Evolutionary conservation across 2,329 filamentous ascomycete genomes (phyloP), one percentile per base, ranked within the genome.

Genomic region (Chrysoporthe cubensis): DNA sequence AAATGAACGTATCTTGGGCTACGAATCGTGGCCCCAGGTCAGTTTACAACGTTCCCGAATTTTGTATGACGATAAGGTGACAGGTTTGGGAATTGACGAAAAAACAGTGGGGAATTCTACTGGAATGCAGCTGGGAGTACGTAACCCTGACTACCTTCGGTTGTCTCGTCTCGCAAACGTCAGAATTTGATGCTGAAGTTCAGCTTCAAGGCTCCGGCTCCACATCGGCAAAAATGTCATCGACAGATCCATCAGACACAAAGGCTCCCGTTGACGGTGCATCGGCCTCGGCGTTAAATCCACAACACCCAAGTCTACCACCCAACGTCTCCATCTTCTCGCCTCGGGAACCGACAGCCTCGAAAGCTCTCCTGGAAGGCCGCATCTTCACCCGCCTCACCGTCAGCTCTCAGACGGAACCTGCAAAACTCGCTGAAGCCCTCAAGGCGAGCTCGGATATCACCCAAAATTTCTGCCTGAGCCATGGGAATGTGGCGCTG

Each of bases 271-370:
- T 21, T 16, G 4, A 16, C 13, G 43, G 21, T 14, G 18, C 5
- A 2, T 43, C 66, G 3, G 32, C 50, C 2, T 13, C 52, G n/a
- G 4, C 34, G 11, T 2, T 11, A 26, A 18, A 14, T 34, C 40
- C 37, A 32, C 60, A 62, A 42, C 43, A 26, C n/a, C 60, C 69
- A 11, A 56, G 56, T 6, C 68, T 73, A 3, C 72, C 72, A 2
- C 69, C 72, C 2, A 73, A 73, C 34, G 71, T 74, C 60, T 62
- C 61, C 7, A 71, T 74, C 32, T 74, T 72, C 57, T 68, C 72
- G 3, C 71, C 72, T 2, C 37, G 63, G 4, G 58, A 65, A 32
- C 40, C 65, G 8, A n/a, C 14, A 50, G 48, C 66, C 1, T 63
- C 71, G 4, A 57, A 70, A 4, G 58, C 72, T 3, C 66, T 73